phyloP scores from a whole-genome alignment of 2,329 filamentous ascomycete genomes.

The Fusarium hostae region DNA sequence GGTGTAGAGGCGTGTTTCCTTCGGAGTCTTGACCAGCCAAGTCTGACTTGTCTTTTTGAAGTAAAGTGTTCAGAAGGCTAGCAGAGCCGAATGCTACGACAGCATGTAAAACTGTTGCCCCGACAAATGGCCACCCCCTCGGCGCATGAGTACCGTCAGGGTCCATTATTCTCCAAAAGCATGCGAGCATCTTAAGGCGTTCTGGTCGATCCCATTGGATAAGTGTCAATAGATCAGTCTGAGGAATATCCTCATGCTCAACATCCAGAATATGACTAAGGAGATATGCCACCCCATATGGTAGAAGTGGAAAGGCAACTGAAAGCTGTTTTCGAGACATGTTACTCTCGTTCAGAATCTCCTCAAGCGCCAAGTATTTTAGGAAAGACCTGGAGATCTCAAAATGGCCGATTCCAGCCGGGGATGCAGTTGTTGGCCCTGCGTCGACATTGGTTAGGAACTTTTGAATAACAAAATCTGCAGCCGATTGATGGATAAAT shows the following conservation, averaged over 20 bases:
- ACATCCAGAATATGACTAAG: rapidly evolving
- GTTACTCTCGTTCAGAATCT: rapidly evolving
- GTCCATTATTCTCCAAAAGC: neutral
- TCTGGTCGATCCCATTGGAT: rapidly evolving
- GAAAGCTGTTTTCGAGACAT: neutral
- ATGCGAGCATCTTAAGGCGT: rapidly evolving
- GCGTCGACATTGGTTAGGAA: rapidly evolving
- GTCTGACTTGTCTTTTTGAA: rapidly evolving
- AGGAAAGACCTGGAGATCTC: neutral
- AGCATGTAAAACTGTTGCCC: rapidly evolving
- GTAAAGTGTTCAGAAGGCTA: rapidly evolving
- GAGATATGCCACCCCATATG: neutral
- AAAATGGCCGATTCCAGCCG: rapidly evolving
- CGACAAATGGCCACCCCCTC: neutral
- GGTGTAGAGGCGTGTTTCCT: rapidly evolving
- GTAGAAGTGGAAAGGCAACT: neutral
- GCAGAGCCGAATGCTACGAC: rapidly evolving
- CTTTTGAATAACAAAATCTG: neutral
- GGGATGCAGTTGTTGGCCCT: rapidly evolving
- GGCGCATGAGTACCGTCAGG: neutral
- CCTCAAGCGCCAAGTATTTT: rapidly evolving
- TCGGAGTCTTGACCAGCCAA: rapidly evolving
- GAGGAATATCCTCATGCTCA: rapidly evolving
- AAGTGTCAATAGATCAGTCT: neutral
- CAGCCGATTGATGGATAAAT: neutral